phyloP scores from a whole-genome alignment of 148 eudicot species.

The Nepenthes mirabilis region DNA sequence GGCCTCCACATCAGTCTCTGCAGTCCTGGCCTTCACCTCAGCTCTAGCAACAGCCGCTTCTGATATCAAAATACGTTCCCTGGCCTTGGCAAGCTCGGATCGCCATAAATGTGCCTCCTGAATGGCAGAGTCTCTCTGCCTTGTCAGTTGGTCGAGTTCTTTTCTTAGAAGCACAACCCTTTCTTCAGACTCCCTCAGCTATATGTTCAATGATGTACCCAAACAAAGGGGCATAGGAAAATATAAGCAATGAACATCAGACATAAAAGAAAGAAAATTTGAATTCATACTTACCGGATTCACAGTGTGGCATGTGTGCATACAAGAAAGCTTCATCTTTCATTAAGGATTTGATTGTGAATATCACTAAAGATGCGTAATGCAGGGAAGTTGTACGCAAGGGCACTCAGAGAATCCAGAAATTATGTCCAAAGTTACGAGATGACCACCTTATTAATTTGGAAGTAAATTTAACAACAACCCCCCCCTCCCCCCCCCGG shows the following conservation, averaged over 20 bases:
- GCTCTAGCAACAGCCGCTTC: slow-evolving; percentile 94
- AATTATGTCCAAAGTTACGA: too few relatives aligned
- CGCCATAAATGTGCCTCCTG: slow-evolving; percentile 98
- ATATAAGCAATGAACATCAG: background rate
- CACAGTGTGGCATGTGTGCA: too few relatives aligned
- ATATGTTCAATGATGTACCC: slow-evolving; percentile 4
- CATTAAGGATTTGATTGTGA: too few relatives aligned
- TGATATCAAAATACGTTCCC: slow-evolving; percentile 75
- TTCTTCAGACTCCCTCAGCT: slow-evolving; percentile 65
- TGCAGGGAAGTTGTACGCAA: too few relatives aligned
- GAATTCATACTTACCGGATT: too few relatives aligned
- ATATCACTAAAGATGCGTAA: too few relatives aligned
- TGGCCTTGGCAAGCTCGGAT: slow-evolving; percentile 88
- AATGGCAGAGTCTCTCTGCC: slow-evolving; percentile 61
- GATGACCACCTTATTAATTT: too few relatives aligned
- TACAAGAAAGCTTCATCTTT: too few relatives aligned
- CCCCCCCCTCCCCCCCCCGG: too few relatives aligned
- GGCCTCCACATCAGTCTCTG: slow-evolving; percentile 64
- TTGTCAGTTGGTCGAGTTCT: slow-evolving; percentile 50
- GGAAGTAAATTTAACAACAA: too few relatives aligned
- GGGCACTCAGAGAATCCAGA: too few relatives aligned
- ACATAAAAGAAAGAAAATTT: too few relatives aligned
- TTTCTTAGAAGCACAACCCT: slow-evolving; percentile 30
- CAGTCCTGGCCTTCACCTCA: slow-evolving; percentile 71
- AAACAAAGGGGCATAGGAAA: background rate